These are phyloP conservation scores for Leccinum subtestaceum DNA, from an alignment of 768 basidiomycete species.

Conservation along the genomic window DNA sequence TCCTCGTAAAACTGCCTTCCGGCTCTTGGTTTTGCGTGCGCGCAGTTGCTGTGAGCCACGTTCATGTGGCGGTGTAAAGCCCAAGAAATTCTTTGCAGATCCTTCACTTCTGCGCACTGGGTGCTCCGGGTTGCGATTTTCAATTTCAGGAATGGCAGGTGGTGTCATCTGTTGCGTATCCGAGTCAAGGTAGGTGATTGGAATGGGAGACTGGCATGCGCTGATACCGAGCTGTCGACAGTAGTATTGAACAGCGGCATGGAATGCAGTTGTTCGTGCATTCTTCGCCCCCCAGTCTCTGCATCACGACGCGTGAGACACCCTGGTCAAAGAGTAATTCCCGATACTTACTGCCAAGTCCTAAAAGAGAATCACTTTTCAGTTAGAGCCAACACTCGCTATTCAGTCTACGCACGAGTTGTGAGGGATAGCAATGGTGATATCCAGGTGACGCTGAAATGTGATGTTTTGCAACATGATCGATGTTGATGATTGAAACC, in stretches of 20 bases:
- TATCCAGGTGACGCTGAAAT: constrained; percentile 62
- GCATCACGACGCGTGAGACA: constrained; percentile 6
- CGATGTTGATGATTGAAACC: constrained; percentile 69
- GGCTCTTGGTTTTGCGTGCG: constrained; percentile 33
- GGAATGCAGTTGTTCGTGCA: constrained; percentile 71
- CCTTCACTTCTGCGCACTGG: constrained; percentile 2
- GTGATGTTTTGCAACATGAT: constrained; percentile 62
- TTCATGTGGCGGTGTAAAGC: constrained; percentile 29
- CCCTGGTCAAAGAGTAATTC: not conserved
- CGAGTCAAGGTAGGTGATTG: constrained; percentile 47
- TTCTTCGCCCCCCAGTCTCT: constrained; percentile 62
- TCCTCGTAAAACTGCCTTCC: constrained; percentile 33
- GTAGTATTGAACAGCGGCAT: constrained; percentile 73
- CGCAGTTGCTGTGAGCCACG: constrained; percentile 18
- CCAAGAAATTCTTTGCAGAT: constrained; percentile 22
- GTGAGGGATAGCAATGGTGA: constrained; percentile 64
- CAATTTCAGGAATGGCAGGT: constrained; percentile 3
- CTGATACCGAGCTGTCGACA: constrained; percentile 66
- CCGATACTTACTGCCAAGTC: constrained; percentile 34
- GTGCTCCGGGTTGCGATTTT: constrained; percentile 5
- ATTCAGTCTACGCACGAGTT: constrained; percentile 38
- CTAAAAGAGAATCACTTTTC: constrained; percentile 15
- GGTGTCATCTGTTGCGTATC: constrained; percentile 12
- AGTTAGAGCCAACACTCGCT: not conserved
- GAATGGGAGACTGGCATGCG: constrained; percentile 57